Percentiles rank a stretch among this genome's conserved stretches.
These are phyloP conservation scores for Plantago elongata DNA, from an alignment of 257 asterid species.

Conservation along the genomic window DNA sequence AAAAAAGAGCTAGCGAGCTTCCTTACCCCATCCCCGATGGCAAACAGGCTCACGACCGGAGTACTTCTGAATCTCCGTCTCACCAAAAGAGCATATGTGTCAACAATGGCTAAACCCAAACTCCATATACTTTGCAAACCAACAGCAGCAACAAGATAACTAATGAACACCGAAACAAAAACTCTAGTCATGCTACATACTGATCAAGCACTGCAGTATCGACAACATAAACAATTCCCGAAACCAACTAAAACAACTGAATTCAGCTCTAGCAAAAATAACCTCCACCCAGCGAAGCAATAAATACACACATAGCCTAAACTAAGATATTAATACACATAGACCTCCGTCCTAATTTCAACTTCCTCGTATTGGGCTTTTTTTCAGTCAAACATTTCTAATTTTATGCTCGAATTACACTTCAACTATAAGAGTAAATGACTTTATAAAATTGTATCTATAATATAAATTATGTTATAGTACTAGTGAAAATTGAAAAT, in stretches of 20 bases:
- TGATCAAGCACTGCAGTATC: background rate
- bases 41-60: constrained; percentile 53
- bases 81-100: constrained; percentile 64
- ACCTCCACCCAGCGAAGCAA: background rate
- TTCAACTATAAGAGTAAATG: too few relatives aligned
- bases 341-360: too few relatives aligned
- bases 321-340: too few relatives aligned
- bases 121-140: constrained; percentile 88
- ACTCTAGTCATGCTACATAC: background rate
- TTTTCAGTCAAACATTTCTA: too few relatives aligned
- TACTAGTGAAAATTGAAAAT: too few relatives aligned
- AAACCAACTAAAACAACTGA: background rate
- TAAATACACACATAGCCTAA: background rate
- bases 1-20: background rate
- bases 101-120: constrained; percentile 63
- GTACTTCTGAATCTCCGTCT: constrained; percentile 61
- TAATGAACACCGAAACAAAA: constrained; percentile 25
- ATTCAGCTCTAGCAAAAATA: too few relatives aligned
- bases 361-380: too few relatives aligned
- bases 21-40: constrained; percentile 93
- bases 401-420: too few relatives aligned
- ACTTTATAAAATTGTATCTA: too few relatives aligned
- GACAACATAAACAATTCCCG: constrained; percentile 12
- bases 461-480: too few relatives aligned
- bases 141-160: constrained; percentile 86